Evolutionary conservation across 768 basidiomycete species (phyloP).

Genomic region (Amanita molliuscula): DNA sequence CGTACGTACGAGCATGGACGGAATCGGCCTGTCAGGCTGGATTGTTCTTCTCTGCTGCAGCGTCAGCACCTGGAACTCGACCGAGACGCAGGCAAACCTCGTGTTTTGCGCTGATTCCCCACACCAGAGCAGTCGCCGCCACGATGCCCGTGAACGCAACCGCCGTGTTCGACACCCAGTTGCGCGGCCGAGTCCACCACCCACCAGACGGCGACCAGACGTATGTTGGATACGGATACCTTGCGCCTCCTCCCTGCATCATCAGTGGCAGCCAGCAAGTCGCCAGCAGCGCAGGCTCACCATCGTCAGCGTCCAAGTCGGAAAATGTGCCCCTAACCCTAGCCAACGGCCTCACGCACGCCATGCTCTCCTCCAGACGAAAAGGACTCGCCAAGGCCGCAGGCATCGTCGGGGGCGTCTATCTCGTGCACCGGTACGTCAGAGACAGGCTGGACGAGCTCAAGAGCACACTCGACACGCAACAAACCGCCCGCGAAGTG

Average conservation of each 20-base stretch:
- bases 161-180: slow-evolving; percentile 83
- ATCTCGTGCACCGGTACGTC: slow-evolving; percentile 53
- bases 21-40: no score
- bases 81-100: no score
- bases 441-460: slow-evolving; percentile 53
- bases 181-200: slow-evolving; percentile 89
- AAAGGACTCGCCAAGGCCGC: slow-evolving; percentile 37
- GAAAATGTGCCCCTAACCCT: not conserved
- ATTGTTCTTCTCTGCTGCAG: no score
- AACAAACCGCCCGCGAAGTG: slow-evolving; percentile 56
- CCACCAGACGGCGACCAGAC: slow-evolving; percentile 95
- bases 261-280: slow-evolving; percentile 3
- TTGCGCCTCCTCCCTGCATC: slow-evolving; percentile 63
- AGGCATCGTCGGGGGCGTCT: slow-evolving; percentile 47
- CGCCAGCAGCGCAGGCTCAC: not conserved
- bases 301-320: not conserved
- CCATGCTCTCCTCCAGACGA: not conserved
- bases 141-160: slow-evolving; percentile 65
- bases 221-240: slow-evolving; percentile 90
- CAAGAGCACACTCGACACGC: slow-evolving; percentile 49
- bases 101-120: slow-evolving; percentile 63
- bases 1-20: no score
- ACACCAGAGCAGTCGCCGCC: slow-evolving; percentile 51
- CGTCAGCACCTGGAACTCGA: no score
- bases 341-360: no score